Base-by-base conservation (phyloP, 2,329 filamentous ascomycete genomes). In the Xylaria sp. region DNA sequence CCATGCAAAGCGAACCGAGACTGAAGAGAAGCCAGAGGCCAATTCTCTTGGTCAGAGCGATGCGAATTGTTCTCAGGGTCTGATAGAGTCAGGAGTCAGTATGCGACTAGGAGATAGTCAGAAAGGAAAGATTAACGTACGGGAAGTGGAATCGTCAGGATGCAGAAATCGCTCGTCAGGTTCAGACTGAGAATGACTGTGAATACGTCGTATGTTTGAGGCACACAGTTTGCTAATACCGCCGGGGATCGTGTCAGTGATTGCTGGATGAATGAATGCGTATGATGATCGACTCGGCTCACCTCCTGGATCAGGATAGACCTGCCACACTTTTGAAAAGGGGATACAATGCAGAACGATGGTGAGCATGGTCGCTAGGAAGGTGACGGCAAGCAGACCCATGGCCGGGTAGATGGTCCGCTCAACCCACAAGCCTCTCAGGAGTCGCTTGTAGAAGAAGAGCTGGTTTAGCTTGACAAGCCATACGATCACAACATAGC, bases 381-480 rank as follows among this genome's bases (percentile, higher is more conserved):
- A 42, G 8, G 37, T 42, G 5, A 42, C 37, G 37, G 37, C 37
- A 7, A 42, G 37, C 1, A 42, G 37, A 13, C 37, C 37, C 37
- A 42, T 42, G 0, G 11, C 37, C 3, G 37, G 37, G 11, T 42
- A 42, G 37, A 42, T 42, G 3, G 37, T 42, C 1, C 68, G 73
- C 55, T 75, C 68, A 0, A 73, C 71, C 69, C 71, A 74, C 0
- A 76, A 58, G 0, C 71, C 70, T 3, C 65, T 67, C 3, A 76
- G 71, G 4, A 77, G 65, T 0, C 74, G 73, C 11, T 67, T 65
- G 57, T 75, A 77, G 13, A 77, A 72, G 59, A 73, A 76, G 16
- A 76, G 55, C 73, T 77, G 76, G 64, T 75, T 75, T 37, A 77
- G 66, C 59, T 76, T 77, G 55, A 77, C 64, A 0, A 66, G 71